Percentiles rank a stretch among this genome's conserved stretches.
Evolutionary conservation across 345 rosid genomes (phyloP).

Genomic region (Eucalyptus cloeziana): DNA sequence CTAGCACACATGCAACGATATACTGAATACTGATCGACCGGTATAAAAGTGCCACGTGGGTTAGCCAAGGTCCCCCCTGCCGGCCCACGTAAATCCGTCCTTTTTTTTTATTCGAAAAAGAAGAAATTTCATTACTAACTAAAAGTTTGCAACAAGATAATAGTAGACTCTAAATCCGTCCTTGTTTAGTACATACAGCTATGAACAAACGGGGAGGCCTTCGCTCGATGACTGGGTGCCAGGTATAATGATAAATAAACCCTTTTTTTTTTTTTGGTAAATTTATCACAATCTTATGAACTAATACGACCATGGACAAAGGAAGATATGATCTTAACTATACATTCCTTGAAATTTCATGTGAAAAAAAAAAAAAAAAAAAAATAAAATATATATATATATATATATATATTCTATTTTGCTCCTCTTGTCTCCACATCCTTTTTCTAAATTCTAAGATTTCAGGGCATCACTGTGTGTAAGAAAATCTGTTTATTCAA

Average conservation of each 20-base stretch:
- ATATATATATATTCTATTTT: background rate
- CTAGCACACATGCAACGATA: background rate
- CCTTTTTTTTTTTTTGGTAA: background rate
- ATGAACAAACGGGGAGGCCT: background rate
- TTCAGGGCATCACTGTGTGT: background rate
- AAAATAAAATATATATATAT: background rate
- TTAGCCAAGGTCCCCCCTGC: background rate
- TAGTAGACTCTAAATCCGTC: background rate
- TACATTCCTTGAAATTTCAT: background rate
- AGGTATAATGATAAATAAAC: background rate
- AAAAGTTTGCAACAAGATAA: background rate
- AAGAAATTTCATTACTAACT: background rate
- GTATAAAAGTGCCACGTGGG: background rate
- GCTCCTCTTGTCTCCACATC: background rate
- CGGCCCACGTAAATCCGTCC: background rate
- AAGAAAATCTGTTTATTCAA: background rate
- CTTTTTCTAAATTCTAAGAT: background rate
- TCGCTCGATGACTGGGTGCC: background rate
- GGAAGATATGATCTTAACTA: background rate
- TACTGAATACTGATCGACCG: background rate
- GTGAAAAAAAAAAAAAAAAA: no score
- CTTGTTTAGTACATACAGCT: background rate
- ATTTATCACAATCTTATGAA: background rate
- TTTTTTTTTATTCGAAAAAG: background rate
- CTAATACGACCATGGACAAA: background rate